A percentile compares a stretch with the other conserved stretches of the same genome.
phyloP scores from a whole-genome alignment of 495 filamentous ascomycete species.

The Podospora conica region DNA sequence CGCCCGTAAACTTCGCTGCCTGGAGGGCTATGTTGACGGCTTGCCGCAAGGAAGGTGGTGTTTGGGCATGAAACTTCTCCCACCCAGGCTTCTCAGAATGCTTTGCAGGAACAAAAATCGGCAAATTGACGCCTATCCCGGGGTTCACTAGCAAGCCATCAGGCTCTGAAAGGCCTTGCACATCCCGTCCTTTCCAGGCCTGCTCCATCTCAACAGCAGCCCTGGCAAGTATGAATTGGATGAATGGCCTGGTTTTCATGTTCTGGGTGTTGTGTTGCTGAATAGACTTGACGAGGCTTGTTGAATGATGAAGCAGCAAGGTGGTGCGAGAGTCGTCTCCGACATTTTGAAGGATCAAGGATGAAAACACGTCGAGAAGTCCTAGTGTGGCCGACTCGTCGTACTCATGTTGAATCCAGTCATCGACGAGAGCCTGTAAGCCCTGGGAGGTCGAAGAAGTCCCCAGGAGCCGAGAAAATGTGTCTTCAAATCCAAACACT shows the following conservation, averaged over 20 bases:
- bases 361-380: constrained; percentile 19
- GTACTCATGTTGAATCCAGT: constrained; percentile 10
- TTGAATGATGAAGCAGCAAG: constrained; percentile 8
- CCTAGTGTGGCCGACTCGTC: constrained; percentile 17
- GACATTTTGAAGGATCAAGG: constrained; percentile 11
- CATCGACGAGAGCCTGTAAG: constrained; percentile 9
- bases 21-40: constrained; percentile 12
- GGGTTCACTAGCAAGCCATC: constrained; percentile 6
- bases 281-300: constrained; percentile 1
- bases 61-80: constrained; percentile 8
- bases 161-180: constrained; percentile 3
- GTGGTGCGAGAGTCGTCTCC: not conserved
- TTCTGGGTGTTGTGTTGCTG: constrained; percentile 7
- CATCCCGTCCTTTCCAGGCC: not conserved
- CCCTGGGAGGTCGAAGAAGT: not conserved
- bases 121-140: constrained; percentile 11
- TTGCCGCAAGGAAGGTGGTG: constrained; percentile 1
- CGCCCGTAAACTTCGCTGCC: constrained; percentile 14
- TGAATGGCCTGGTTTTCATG: constrained; percentile 21
- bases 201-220: constrained; percentile 6
- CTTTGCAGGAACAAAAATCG: constrained; percentile 14
- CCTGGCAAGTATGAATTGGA: constrained; percentile 20
- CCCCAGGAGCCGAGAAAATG: constrained; percentile 3
- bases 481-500: constrained; percentile 12
- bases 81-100: constrained; percentile 13